Evolutionary conservation across 78 protist species (phyloP), one percentile per base, ranked within the genome.

Genomic region (Guillardia theta): DNA sequence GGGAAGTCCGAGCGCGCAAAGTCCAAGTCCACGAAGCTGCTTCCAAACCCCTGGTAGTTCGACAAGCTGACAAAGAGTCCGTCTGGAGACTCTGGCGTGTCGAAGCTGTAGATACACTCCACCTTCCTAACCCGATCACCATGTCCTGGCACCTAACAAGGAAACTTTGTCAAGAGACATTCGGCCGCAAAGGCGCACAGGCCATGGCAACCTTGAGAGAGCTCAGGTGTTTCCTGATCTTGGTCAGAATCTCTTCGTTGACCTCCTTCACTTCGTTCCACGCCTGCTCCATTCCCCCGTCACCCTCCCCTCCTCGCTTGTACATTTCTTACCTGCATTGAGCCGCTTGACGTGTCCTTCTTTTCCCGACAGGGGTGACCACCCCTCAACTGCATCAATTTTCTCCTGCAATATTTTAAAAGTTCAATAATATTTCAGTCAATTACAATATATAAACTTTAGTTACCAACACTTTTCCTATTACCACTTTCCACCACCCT

Each of bases 21-120:
- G 0, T 64, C 43, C 83, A 70, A 1, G 41, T 18, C 41, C 27
- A 94, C 47, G 45, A 44, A 90, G 64, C 48, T 22, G 47, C 47
- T 87, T 30, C 90, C 41, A 47, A 93, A 90, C 48, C 96, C 78
- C 64, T 87, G 76, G 50, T 77, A 97, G 21, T 83, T 90, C 64
- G 44, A 12, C 77, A 97, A 64, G 76, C 94, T 95, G n/a, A 97
- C 94, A 92, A 64, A 95, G 21, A 97, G 93, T 21, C 98, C 98
- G 5, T 83, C 64, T 44, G 95, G 94, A 48, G 98, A 96, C 93
- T 48, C 48, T 45, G 95, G 93, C 6, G 88, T 80, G 80, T 93
- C 87, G 70, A 96, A 96, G 53, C 95, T 87, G 94, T 76, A 94
- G 27, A 93, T 37, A 94, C 98, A 97, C 76, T 97, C 98, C 54